A percentile compares a stretch with the other conserved stretches of the same genome.
These are phyloP conservation scores for Hippophae rhamnoides DNA, from an alignment of 306 rosid genomes.

Conservation along the genomic window DNA sequence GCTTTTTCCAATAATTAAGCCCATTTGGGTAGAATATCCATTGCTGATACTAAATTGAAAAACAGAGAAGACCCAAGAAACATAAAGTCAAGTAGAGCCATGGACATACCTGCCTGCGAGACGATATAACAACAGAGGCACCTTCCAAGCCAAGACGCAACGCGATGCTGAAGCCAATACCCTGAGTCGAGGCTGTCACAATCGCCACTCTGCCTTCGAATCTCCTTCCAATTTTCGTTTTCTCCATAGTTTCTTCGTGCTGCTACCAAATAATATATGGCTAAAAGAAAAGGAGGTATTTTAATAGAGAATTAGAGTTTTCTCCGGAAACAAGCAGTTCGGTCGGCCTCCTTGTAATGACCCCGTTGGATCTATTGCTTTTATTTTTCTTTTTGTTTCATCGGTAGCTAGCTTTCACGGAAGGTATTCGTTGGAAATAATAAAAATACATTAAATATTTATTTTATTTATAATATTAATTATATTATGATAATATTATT, in stretches of 20 bases:
- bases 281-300: too few relatives aligned
- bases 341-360: too few relatives aligned
- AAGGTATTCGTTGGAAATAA: too few relatives aligned
- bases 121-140: conserved; percentile 77
- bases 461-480: too few relatives aligned
- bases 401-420: too few relatives aligned
- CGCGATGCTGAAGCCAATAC: conserved; percentile 79
- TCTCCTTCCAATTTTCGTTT: conserved; percentile 36
- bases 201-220: conserved; percentile 69
- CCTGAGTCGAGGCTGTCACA: conserved; percentile 93
- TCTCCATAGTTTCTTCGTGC: conserved; percentile 27
- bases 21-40: not conserved
- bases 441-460: too few relatives aligned
- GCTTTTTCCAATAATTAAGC: conserved; percentile 10
- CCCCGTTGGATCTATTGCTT: too few relatives aligned
- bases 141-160: conserved; percentile 90
- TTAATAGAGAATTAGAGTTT: too few relatives aligned
- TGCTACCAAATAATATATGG: not conserved
- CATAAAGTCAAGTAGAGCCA: not conserved
- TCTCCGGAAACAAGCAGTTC: too few relatives aligned
- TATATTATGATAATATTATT: too few relatives aligned
- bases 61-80: not conserved
- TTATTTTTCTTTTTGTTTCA: too few relatives aligned
- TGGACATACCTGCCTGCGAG: conserved; percentile 64
- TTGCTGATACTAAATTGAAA: not conserved